phyloP scores from a whole-genome alignment of 768 basidiomycete genomes.

The Lactarius hengduanensis region DNA sequence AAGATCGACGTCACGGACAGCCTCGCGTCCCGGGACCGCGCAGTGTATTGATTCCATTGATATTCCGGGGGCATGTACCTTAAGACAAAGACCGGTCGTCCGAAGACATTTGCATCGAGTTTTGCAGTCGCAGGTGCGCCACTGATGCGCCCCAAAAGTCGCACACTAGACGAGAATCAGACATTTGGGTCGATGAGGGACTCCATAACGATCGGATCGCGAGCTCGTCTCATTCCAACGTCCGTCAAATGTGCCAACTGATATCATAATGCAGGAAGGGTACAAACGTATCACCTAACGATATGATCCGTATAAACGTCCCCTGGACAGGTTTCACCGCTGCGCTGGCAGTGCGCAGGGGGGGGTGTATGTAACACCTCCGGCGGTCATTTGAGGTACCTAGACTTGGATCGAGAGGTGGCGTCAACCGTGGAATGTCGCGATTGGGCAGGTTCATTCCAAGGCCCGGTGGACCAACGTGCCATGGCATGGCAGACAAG shows the following conservation, averaged over 20 bases:
- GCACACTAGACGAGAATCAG: not conserved
- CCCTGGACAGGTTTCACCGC: too few species aligned
- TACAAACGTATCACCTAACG: not conserved
- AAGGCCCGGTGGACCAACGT: not conserved
- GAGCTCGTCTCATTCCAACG: not conserved
- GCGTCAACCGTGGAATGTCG: not conserved
- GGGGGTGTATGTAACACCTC: not conserved
- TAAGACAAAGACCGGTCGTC: too few species aligned
- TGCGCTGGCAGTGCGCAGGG: not conserved
- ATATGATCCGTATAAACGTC: not conserved
- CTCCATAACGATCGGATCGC: not conserved
- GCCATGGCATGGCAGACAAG: not conserved
- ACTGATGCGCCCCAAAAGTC: constrained; percentile 10
- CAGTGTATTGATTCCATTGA: not conserved
- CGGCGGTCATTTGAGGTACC: not conserved
- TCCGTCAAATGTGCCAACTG: not conserved
- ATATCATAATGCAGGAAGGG: not conserved
- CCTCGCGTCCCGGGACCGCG: not conserved
- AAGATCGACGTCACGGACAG: not conserved
- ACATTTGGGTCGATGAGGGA: not conserved
- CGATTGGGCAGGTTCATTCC: not conserved
- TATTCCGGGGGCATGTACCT: too few species aligned
- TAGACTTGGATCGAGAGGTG: not conserved
- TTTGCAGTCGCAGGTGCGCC: constrained; percentile 8
- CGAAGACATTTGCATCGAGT: too few species aligned